A percentile compares a stretch with the other conserved stretches of the same genome.
phyloP scores from a whole-genome alignment of 2,329 filamentous ascomycete genomes.

The Xylariaceae sp. region DNA sequence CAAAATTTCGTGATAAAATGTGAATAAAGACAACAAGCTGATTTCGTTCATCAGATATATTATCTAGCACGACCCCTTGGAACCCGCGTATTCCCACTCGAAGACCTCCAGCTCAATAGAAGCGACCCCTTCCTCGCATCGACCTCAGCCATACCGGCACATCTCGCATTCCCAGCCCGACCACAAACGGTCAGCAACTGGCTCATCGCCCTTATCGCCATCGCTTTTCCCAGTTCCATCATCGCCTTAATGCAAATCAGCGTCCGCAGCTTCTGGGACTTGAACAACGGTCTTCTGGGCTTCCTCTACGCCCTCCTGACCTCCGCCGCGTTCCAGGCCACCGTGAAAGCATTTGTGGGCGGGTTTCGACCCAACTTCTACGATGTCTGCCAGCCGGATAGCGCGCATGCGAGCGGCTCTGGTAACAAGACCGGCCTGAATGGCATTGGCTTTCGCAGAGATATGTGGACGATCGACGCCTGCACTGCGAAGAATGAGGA shows the following conservation, averaged over 20 bases:
- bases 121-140: background rate
- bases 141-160: conserved; percentile 8
- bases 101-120: background rate
- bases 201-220: conserved; percentile 36
- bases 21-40: background rate
- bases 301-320: conserved; percentile 55
- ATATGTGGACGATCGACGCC: conserved; percentile 60
- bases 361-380: conserved; percentile 61
- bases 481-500: conserved; percentile 52
- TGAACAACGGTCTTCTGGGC: conserved; percentile 59
- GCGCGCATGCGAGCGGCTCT: conserved; percentile 33
- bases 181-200: conserved; percentile 14
- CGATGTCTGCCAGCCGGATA: conserved; percentile 55
- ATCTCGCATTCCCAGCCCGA: conserved; percentile 14
- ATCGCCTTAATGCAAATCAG: conserved; percentile 55
- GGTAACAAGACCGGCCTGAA: conserved; percentile 20
- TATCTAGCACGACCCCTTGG: conserved; percentile 13
- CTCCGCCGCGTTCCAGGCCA: conserved; percentile 59
- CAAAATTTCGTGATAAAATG: background rate
- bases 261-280: conserved; percentile 52
- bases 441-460: conserved; percentile 47
- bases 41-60: conserved; percentile 18
- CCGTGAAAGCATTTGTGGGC: conserved; percentile 61
- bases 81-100: conserved; percentile 13
- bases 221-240: conserved; percentile 52